Evolutionary conservation across 306 rosid genomes (phyloP), one percentile per base, ranked within the genome.

Genomic region (Lagenaria siceraria): DNA sequence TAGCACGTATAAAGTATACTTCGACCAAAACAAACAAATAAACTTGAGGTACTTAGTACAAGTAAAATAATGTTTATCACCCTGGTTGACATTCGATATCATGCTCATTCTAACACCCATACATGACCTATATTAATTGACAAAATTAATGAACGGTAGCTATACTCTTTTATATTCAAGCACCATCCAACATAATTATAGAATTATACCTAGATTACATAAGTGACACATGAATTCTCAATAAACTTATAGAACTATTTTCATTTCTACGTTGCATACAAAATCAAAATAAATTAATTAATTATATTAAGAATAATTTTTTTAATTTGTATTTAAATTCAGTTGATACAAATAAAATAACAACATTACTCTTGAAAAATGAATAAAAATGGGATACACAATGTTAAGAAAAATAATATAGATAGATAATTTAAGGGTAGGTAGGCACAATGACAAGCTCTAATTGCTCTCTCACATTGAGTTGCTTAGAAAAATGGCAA

Each of bases 401-500:
- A 70, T 69, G 11, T 14, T 13, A 22, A n/a, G 24, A 46, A 70
- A 43, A 46, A 14, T 46, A 70, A 24, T 22, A 7, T 70, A 22
- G 58, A 10, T 14, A 22, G 55, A 70, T 42, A 18, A 42, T 43
- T 69, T 12, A 42, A 43, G 75, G 75, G 12, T 69, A 10, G 53
- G 52, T 40, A 21, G 55, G 75, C 36, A 43, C 5, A 68, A 68
- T 33, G 36, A 33, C 5, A 33, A 33, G 36, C 36, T 0, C 36
- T 33, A n/a, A 64, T 17, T 63, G 68, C 38, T 12, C 14, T 55
- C 17, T 31, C 42, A 62, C n/a, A 33, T 65, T 65, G 25, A 38
- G 74, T 68, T 68, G 76, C 58, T 71, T 71, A 36, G 76, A 25
- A 25, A 46, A 70, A 71, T 12, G 22, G 76, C 24, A 71, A 71